Conservation (phyloP, 2,329 filamentous ascomycete genomes). For the Alternaria sp. region DNA sequence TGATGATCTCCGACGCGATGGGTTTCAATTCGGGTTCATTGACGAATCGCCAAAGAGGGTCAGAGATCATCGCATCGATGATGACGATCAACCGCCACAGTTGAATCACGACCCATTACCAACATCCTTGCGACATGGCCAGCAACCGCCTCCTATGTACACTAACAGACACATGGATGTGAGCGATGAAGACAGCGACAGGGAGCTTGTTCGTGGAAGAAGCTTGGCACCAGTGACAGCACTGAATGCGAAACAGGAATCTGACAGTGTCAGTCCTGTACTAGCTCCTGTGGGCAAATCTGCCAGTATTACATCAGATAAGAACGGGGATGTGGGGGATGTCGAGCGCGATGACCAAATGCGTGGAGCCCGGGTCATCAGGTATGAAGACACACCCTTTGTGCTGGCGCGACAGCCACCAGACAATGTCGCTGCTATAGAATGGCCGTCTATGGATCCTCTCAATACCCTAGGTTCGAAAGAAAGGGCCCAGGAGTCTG, state of each 20-base stretch:
- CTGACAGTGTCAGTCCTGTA: conserved; percentile 36
- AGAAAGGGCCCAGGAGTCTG: background rate
- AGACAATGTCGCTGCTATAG: background rate
- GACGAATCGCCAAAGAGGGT: background rate
- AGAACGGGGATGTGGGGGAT: background rate
- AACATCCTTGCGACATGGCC: background rate
- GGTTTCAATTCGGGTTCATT: background rate
- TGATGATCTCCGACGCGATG: background rate
- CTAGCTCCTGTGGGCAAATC: conserved; percentile 20
- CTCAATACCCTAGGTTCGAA: background rate
- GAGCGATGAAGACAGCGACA: conserved; percentile 21
- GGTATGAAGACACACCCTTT: background rate
- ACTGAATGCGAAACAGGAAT: conserved; percentile 4
- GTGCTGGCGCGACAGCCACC: background rate
- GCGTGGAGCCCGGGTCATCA: background rate
- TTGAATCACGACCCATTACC: conserved; percentile 29
- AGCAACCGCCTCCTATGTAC: conserved; percentile 15
- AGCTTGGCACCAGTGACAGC: conserved; percentile 2
- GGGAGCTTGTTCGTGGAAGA: conserved; percentile 5
- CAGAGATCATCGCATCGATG: conserved; percentile 2
- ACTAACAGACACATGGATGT: conserved; percentile 9
- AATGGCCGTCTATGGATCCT: background rate
- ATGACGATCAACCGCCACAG: conserved; percentile 31
- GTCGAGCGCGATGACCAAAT: background rate
- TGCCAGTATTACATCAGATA: conserved; percentile 4